Percentiles rank a stretch among this genome's conserved stretches.
Evolutionary conservation across 495 filamentous ascomycete species (phyloP).

Genomic region (Talaromyces borbonicus): DNA sequence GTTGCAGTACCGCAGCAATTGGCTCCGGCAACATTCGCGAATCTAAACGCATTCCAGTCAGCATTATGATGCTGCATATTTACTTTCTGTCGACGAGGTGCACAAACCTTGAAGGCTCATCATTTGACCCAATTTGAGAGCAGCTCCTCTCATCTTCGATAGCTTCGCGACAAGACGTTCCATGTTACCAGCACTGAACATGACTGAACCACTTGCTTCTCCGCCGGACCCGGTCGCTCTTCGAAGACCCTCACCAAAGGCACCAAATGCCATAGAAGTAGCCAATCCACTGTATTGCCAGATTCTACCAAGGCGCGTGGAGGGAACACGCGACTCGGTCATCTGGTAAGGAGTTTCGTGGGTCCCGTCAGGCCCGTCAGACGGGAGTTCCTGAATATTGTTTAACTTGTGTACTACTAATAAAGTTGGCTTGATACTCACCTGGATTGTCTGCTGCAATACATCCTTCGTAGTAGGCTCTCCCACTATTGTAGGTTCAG

Average conservation of each 20-base stretch:
- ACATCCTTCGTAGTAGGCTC: neutral
- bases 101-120: conserved; percentile 76
- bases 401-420: neutral
- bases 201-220: conserved; percentile 54
- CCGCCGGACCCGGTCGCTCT: conserved; percentile 53
- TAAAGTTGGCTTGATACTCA: neutral
- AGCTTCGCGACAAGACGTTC: conserved; percentile 86
- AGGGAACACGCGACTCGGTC: conserved; percentile 82
- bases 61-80: neutral
- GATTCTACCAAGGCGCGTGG: conserved; percentile 72
- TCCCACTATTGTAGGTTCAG: neutral
- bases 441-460: neutral
- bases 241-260: conserved; percentile 70
- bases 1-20: conserved; percentile 77
- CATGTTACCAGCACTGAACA: conserved; percentile 85
- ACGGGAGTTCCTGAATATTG: neutral
- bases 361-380: neutral
- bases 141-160: conserved; percentile 94
- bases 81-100: neutral
- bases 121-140: conserved; percentile 95
- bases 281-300: conserved; percentile 94
- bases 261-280: conserved; percentile 93
- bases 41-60: conserved; percentile 36
- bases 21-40: conserved; percentile 86
- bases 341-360: conserved; percentile 49